Percentiles rank a stretch among this genome's conserved stretches.
Evolutionary conservation across 257 asterid genomes (phyloP).

Genomic region (Nicotiana knightiana): DNA sequence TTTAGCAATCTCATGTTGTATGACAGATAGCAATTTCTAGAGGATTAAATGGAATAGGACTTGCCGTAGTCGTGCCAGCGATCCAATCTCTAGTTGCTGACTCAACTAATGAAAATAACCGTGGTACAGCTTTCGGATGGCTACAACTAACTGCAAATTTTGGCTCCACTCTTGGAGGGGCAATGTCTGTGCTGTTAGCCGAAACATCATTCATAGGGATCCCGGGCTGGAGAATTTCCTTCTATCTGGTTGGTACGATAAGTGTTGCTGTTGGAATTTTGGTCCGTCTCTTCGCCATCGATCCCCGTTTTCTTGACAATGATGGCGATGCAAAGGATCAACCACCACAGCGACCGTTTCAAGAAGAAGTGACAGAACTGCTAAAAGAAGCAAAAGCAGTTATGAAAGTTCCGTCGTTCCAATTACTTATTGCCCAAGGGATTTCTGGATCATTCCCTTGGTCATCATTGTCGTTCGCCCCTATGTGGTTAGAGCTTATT

Average conservation of each 20-base stretch:
- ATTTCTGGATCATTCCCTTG: constrained; percentile 12
- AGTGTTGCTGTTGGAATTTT: constrained; percentile 64
- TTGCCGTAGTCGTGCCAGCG: constrained; percentile 81
- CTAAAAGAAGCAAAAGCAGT: constrained; percentile 65
- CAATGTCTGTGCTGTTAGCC: constrained; percentile 53
- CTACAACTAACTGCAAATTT: constrained; percentile 56
- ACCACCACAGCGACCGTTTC: constrained; percentile 2
- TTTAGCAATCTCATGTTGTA: constrained; percentile 14
- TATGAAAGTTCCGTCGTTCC: constrained; percentile 3
- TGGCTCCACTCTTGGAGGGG: constrained; percentile 76
- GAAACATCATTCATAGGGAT: constrained; percentile 64
- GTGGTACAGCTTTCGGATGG: constrained; percentile 94
- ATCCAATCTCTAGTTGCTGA: constrained; percentile 86
- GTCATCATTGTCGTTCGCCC: constrained; percentile 11
- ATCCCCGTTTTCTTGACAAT: constrained; percentile 45
- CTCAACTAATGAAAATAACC: constrained; percentile 69
- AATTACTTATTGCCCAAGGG: constrained; percentile 14
- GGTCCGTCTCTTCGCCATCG: constrained; percentile 57
- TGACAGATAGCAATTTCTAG: constrained; percentile 77
- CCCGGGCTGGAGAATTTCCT: constrained; percentile 86
- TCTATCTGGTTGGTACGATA: constrained; percentile 57
- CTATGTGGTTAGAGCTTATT: constrained; percentile 18
- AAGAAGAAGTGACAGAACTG: not conserved
- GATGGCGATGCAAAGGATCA: constrained; percentile 32
- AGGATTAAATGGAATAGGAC: constrained; percentile 89